Evolutionary conservation across 306 rosid species (phyloP), one percentile per base, ranked within the genome.

Genomic region (Carpinus fangiana): DNA sequence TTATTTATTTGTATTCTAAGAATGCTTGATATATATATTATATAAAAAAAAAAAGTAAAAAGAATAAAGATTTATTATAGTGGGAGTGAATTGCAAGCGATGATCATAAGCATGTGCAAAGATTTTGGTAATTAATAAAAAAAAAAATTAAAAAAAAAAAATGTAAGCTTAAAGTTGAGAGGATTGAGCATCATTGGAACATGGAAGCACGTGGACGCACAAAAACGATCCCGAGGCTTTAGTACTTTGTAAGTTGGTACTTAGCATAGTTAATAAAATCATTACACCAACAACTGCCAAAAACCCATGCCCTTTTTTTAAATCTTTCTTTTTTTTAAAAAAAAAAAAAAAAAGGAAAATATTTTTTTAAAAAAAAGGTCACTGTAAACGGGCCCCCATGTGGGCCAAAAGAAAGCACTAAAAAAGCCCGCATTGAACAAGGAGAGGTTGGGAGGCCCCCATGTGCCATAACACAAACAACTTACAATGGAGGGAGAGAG

Each of bases 41-140:
- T 75, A 70, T 43, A 46, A 73, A 12, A 62, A 74, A 54, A 72
- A 75, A 73, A n/a, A n/a, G n/a, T 72, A 51, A 80, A 41, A 71
- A 74, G 17, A 72, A n/a, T 54, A 76, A 80, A 78, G 69, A 73
- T 72, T 74, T 62, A 53, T 31, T 31, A 10, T 16, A 82, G 79
- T 70, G 88, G 86, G 88, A 86, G 94, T 88, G 83, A 91, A 84
- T 84, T 60, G 75, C 55, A 91, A 91, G 97, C 81, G 81, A 91
- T 82, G 81, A 91, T 82, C 80, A 82, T 82, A 81, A 76, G 76
- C 92, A 89, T 81, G 97, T 86, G 92, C 88, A 71, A 77, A 80
- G 84, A 90, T 82, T 85, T 79, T 77, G 55, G 6, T 59, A 11
- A 70, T 80, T 59, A 75, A 80, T 84, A 76, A 70, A 56, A 52